Conservation (phyloP, 2,329 filamentous ascomycete genomes). For the Niveomyces coronatus region DNA sequence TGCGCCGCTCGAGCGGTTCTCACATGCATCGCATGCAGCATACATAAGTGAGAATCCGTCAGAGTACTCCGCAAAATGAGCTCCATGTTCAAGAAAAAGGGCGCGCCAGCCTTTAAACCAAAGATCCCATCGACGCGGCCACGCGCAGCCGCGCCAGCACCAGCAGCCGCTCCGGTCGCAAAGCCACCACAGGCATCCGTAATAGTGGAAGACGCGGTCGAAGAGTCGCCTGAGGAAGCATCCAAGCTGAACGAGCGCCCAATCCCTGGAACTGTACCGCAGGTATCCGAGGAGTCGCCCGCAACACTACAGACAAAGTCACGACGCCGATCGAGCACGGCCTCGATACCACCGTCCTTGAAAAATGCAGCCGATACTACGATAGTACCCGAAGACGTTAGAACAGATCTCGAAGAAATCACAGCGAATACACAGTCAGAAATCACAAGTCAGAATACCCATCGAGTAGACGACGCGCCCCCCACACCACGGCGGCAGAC, state of each 20-base stretch:
- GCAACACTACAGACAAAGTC: slow-evolving; percentile 1
- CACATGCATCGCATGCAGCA: too few relatives aligned
- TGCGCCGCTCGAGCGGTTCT: too few relatives aligned
- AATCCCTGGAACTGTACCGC: background rate
- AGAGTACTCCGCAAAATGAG: slow-evolving; percentile 42
- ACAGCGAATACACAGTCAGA: background rate
- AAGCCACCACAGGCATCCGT: slow-evolving; percentile 14
- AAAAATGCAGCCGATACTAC: background rate
- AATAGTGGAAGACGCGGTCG: slow-evolving; percentile 11
- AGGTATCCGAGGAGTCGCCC: background rate
- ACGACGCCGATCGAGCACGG: slow-evolving; percentile 8
- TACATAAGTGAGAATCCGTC: background rate
- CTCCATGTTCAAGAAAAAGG: slow-evolving; percentile 58
- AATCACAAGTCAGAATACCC: background rate
- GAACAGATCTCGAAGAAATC: background rate
- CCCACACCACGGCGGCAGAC: slow-evolving; percentile 3
- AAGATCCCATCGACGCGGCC: slow-evolving; percentile 51
- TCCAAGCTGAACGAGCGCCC: background rate
- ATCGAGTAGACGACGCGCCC: background rate
- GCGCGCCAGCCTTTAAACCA: slow-evolving; percentile 55
- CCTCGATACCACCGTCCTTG: background rate
- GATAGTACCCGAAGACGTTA: background rate
- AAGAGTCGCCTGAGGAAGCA: slow-evolving; percentile 7
- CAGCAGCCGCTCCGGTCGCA: slow-evolving; percentile 12
- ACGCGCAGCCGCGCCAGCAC: slow-evolving; percentile 31